Evolutionary conservation across 1,284 basidiomycete species (phyloP).

Genomic region (Macrocystidia cucumis): DNA sequence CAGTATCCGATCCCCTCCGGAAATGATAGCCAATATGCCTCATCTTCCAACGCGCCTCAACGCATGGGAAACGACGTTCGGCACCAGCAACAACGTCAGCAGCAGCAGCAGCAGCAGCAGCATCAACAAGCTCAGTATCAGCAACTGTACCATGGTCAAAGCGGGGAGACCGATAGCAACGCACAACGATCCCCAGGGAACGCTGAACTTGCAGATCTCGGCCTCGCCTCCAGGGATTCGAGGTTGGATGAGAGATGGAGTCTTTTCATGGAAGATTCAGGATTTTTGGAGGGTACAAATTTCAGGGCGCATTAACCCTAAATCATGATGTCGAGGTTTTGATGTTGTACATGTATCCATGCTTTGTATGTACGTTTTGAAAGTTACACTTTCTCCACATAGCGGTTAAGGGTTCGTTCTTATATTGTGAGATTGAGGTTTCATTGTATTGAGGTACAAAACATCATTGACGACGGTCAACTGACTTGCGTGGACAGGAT

Average conservation of each 20-base stretch:
- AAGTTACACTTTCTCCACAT: no score
- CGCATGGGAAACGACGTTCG: background rate
- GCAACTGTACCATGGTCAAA: constrained; percentile 9
- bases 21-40: background rate
- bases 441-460: no score
- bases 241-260: constrained; percentile 50
- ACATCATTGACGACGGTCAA: no score
- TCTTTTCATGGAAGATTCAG: constrained; percentile 50
- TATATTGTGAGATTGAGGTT: no score
- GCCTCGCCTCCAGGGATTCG: constrained; percentile 44
- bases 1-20: no score
- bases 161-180: no score
- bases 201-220: constrained; percentile 39
- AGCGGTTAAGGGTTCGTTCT: no score
- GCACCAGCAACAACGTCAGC: background rate
- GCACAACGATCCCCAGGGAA: constrained; percentile 15
- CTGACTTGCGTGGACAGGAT: no score
- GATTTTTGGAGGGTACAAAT: constrained; percentile 29
- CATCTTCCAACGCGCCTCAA: background rate
- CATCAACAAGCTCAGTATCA: constrained; percentile 5
- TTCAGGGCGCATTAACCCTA: constrained; percentile 14
- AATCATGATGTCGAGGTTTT: no score
- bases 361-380: no score
- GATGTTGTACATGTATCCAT: no score
- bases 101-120: background rate